Evolutionary conservation across 2,329 filamentous ascomycete species (phyloP).

Genomic region (Fusarium concolor): DNA sequence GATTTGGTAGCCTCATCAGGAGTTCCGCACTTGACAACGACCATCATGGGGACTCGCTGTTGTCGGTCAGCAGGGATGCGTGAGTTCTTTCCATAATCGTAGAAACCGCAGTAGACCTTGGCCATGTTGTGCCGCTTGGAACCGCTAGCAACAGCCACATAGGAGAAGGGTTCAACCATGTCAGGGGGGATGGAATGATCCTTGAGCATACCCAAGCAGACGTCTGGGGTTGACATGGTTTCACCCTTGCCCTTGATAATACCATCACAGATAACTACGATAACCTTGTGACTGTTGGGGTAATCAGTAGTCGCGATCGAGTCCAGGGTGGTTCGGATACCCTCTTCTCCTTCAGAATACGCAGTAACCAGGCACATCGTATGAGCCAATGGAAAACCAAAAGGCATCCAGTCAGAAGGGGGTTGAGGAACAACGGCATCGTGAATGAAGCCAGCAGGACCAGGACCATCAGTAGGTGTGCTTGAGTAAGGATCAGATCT

Average conservation of each 20-base stretch:
- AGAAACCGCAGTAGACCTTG: slow-evolving; percentile 97
- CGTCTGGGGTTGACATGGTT: slow-evolving; percentile 85
- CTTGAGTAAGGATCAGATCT: slow-evolving; percentile 66
- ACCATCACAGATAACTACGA: slow-evolving; percentile 96
- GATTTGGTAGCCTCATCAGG: slow-evolving; percentile 82
- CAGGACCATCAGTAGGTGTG: slow-evolving; percentile 74
- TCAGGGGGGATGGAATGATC: slow-evolving; percentile 84
- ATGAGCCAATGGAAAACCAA: slow-evolving; percentile 94
- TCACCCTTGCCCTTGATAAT: slow-evolving; percentile 98
- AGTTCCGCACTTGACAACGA: slow-evolving; percentile 95
- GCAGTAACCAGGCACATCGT: slow-evolving; percentile 94
- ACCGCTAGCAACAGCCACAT: slow-evolving; percentile 94
- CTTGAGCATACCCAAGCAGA: slow-evolving; percentile 92
- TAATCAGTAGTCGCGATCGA: slow-evolving; percentile 98
- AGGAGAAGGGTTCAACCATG: slow-evolving; percentile 90
- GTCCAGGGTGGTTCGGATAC: slow-evolving; percentile 92
- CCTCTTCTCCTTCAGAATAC: slow-evolving; percentile 95
- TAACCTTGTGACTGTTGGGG: slow-evolving; percentile 98
- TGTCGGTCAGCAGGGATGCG: slow-evolving; percentile 86
- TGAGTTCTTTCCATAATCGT: slow-evolving; percentile 90
- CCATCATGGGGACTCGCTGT: slow-evolving; percentile 97
- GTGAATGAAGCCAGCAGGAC: slow-evolving; percentile 94
- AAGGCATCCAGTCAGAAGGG: slow-evolving; percentile 96
- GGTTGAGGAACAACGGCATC: slow-evolving; percentile 96
- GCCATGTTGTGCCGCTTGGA: slow-evolving; percentile 99